Base-by-base conservation (phyloP, 306 rosid genomes). In the Inga leiocalycina region DNA sequence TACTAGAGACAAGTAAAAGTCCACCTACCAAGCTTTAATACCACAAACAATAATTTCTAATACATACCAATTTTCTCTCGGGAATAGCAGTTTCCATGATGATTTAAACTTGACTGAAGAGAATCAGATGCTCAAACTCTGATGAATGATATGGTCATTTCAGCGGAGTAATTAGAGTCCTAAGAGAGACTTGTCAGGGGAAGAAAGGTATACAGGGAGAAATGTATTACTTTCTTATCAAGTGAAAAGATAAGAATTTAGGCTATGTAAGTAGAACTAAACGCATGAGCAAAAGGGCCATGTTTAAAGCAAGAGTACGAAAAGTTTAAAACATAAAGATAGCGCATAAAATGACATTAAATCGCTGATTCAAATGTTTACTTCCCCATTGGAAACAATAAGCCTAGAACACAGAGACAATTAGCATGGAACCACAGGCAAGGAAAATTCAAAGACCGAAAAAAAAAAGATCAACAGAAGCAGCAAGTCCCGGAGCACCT, bases 331-430 rank as follows among this genome's bases (percentile, higher is more conserved):
- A 72, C 75, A 76, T 72, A 74, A 37, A 88, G 81, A 84, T 74
- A 90, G 80, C 83, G 81, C 84, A 88, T 87, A 90, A 91, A 91
- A 39, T 85, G 87, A 80, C 89, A 87, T 86, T 81, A 90, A 88
- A 84, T 91, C 80, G 84, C 86, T 79, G 83, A 78, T 77, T 80
- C 83, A 79, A 81, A 77, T 83, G 85, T 88, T 82, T 88, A 88
- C 89, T 84, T 84, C 89, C 89, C 84, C 82, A 90, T 78, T 82
- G 88, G 82, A 89, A 87, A 84, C 57, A 89, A 90, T 73, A 84
- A 85, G 87, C 93, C 91, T 87, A 94, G 74, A 87, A 88, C 86
- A 82, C 91, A 88, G 85, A 90, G 86, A 46, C 20, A 90, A 93
- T 91, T 88, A 89, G 91, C 94, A 90, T 82, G 81, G 89, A 86